These are phyloP conservation scores for Parietichytrium sp. DNA, from an alignment of 108 stramenopile genomes.

Conservation along the genomic window DNA sequence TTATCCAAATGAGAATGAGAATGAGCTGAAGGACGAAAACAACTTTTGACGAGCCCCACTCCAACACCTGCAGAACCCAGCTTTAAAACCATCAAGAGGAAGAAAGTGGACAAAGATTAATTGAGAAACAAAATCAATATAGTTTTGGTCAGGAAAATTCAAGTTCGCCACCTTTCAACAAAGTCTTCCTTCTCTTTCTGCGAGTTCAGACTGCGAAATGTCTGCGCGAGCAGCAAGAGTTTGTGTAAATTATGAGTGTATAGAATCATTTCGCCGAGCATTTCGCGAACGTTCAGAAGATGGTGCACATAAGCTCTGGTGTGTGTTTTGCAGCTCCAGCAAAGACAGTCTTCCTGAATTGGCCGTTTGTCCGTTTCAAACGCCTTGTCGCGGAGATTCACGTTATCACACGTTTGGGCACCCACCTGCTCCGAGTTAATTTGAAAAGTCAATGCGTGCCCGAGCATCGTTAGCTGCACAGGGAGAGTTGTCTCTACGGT, in stretches of 20 bases:
- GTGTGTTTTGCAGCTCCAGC: conserved; percentile 6
- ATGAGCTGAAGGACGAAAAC: too few species aligned
- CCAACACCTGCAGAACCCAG: too few species aligned
- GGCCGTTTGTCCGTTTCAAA: neutral
- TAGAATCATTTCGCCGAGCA: conserved; percentile 7
- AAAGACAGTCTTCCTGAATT: neutral
- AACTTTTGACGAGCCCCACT: too few species aligned
- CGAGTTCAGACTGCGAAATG: neutral
- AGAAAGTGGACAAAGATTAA: too few species aligned
- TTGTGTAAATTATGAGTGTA: neutral
- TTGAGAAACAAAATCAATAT: too few species aligned
- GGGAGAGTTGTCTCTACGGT: conserved; percentile 14
- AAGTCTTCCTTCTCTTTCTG: neutral
- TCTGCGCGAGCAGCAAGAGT: neutral
- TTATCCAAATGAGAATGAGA: too few species aligned
- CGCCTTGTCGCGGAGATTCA: neutral
- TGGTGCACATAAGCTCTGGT: conserved; percentile 29
- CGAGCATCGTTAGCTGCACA: neutral
- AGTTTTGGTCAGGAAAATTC: too few species aligned
- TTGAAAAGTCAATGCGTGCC: neutral
- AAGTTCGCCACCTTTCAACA: neutral
- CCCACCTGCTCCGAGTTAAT: neutral
- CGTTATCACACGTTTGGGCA: neutral
- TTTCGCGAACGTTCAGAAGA: neutral
- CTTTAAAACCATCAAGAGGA: too few species aligned